Evolutionary conservation across 2,329 filamentous ascomycete species (phyloP).

Genomic region (Scedosporium dehoogii): DNA sequence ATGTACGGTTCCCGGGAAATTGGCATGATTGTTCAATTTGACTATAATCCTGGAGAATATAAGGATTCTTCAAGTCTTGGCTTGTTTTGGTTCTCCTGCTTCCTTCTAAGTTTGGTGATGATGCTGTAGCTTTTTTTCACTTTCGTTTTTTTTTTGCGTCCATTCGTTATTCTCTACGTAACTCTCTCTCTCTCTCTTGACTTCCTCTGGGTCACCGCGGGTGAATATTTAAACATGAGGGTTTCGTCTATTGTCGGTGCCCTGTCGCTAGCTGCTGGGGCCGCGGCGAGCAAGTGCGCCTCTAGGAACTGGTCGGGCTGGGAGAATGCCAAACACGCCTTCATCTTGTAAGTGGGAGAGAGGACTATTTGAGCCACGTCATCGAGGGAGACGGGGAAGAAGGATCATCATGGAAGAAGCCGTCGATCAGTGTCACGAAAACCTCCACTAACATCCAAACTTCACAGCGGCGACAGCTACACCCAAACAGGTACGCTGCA

Average conservation of each 20-base stretch:
- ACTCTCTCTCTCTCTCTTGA: too few relatives aligned
- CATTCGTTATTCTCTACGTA: neutral
- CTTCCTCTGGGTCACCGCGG: too few relatives aligned
- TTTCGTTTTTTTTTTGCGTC: neutral
- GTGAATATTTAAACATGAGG: neutral
- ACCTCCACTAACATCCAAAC: neutral
- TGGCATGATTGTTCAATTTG: neutral
- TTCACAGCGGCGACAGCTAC: slow-evolving; percentile 21
- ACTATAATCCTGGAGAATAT: neutral
- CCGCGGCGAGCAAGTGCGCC: neutral
- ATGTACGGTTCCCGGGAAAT: neutral
- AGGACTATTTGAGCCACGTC: neutral
- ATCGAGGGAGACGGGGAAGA: too few relatives aligned
- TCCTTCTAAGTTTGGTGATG: too few relatives aligned
- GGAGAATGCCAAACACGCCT: slow-evolving; percentile 6
- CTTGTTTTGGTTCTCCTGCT: too few relatives aligned
- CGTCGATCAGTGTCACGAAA: neutral
- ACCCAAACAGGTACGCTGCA: slow-evolving; percentile 15
- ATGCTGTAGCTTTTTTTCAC: neutral
- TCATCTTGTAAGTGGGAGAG: slow-evolving; percentile 8
- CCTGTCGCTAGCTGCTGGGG: neutral
- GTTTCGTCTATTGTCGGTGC: neutral
- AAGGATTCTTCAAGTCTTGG: neutral
- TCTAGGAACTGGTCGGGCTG: slow-evolving; percentile 3
- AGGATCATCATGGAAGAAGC: neutral